A percentile compares a stretch with the other conserved stretches of the same genome.
Evolutionary conservation across 495 filamentous ascomycete species (phyloP).

Genomic region (Sabuloglossum arenarium): DNA sequence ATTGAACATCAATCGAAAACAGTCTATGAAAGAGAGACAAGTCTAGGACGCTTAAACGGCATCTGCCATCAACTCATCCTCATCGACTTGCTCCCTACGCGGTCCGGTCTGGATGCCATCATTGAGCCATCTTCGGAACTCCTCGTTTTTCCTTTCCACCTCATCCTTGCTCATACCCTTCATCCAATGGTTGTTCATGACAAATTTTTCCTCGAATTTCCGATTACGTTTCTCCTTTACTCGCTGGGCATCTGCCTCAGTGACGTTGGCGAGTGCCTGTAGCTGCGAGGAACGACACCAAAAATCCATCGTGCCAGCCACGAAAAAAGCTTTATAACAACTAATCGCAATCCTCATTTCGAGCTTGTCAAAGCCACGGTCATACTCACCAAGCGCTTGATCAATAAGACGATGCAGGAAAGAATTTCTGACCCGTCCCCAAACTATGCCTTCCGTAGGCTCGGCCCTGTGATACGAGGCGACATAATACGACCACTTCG

Average conservation of each 20-base stretch:
- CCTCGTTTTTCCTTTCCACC: slow-evolving; percentile 8
- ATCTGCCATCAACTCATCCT: slow-evolving; percentile 4
- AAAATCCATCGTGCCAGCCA: slow-evolving; percentile 37
- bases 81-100: not conserved
- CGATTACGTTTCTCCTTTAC: slow-evolving; percentile 5
- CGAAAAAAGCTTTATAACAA: slow-evolving; percentile 62
- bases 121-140: slow-evolving; percentile 1
- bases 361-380: slow-evolving; percentile 37
- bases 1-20: not conserved
- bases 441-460: slow-evolving; percentile 62
- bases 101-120: not conserved
- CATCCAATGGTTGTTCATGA: slow-evolving; percentile 8
- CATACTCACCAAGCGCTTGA: slow-evolving; percentile 17
- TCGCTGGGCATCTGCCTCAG: slow-evolving; percentile 2
- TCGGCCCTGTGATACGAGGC: slow-evolving; percentile 74
- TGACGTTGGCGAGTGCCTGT: not conserved
- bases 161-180: slow-evolving; percentile 4
- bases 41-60: not conserved
- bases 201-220: slow-evolving; percentile 9
- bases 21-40: not conserved
- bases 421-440: slow-evolving; percentile 36
- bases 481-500: slow-evolving; percentile 80
- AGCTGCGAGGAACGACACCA: not conserved
- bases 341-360: slow-evolving; percentile 61
- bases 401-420: slow-evolving; percentile 59